Conservation (phyloP, 2,329 filamentous ascomycete species). For the Blastomyces parvus region DNA sequence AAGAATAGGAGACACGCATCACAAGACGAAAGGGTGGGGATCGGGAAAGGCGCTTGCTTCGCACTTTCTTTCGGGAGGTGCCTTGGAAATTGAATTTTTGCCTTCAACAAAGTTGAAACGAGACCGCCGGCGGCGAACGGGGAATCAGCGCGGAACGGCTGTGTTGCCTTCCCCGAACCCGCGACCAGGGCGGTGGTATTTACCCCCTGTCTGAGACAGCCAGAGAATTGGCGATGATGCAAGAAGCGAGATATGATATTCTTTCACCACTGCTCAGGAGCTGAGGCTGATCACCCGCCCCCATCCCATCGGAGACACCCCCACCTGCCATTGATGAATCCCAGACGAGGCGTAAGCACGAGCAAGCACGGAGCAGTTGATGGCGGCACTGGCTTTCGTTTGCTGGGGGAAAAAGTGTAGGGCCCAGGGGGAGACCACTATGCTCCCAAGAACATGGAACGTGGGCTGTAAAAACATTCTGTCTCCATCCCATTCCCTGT, state of each 20-base stretch:
- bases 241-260: neutral
- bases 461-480: neutral
- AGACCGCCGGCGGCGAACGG: too few relatives aligned
- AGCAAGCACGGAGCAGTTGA: neutral
- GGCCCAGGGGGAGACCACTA: neutral
- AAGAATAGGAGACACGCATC: too few relatives aligned
- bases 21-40: too few relatives aligned
- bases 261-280: too few relatives aligned
- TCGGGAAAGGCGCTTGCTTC: too few relatives aligned
- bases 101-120: too few relatives aligned
- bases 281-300: neutral
- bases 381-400: neutral
- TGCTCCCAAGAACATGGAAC: constrained; percentile 1
- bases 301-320: neutral
- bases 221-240: neutral
- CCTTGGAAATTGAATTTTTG: too few relatives aligned
- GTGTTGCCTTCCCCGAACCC: neutral
- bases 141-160: neutral
- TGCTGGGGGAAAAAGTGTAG: neutral
- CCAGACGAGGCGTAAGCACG: neutral
- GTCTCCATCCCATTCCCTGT: neutral
- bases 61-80: too few relatives aligned
- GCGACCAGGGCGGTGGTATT: neutral
- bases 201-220: neutral
- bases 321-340: neutral